Percentiles rank a stretch among this genome's conserved stretches.
Conservation (phyloP, 805 yeast genomes). For the Candida peoriensis region DNA sequence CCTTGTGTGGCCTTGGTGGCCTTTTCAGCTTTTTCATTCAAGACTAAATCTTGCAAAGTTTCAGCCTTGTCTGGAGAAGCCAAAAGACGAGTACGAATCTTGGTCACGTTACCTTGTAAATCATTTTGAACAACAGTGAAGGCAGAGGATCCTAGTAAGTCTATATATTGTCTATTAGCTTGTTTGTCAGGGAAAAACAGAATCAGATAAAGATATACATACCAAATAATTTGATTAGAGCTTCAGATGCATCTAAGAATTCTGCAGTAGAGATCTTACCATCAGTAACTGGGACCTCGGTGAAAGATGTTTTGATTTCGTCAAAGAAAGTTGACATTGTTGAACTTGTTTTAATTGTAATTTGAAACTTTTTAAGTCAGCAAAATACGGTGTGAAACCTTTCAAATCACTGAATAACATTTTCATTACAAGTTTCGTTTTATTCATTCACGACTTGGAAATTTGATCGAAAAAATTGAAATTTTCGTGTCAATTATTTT, state of each 20-base stretch:
- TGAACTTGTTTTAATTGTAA: neutral
- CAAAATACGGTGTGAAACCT: too few species aligned
- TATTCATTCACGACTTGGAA: too few species aligned
- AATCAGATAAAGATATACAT: conserved; percentile 15
- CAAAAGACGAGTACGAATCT: conserved; percentile 62
- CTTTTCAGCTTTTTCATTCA: conserved; percentile 61
- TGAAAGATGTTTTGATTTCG: conserved; percentile 66
- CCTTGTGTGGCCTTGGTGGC: conserved; percentile 85
- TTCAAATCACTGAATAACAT: too few species aligned
- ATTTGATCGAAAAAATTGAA: too few species aligned
- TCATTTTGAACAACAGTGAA: conserved; percentile 82
- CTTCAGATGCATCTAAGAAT: conserved; percentile 79
- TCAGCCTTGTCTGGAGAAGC: conserved; percentile 56
- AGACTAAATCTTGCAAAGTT: conserved; percentile 75
- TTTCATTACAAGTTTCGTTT: too few species aligned
- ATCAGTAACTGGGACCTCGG: conserved; percentile 63
- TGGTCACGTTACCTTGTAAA: conserved; percentile 80
- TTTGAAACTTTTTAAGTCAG: neutral
- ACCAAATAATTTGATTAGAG: conserved; percentile 77
- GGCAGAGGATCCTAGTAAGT: conserved; percentile 79
- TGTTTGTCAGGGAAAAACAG: neutral
- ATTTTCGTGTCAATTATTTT: too few species aligned
- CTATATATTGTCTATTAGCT: conserved; percentile 21
- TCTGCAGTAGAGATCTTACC: conserved; percentile 66
- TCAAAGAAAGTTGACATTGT: conserved; percentile 76